A percentile compares a stretch with the other conserved stretches of the same genome.
These are phyloP conservation scores for Fonsecaea nubica DNA, from an alignment of 2,329 filamentous ascomycete species.

Conservation along the genomic window DNA sequence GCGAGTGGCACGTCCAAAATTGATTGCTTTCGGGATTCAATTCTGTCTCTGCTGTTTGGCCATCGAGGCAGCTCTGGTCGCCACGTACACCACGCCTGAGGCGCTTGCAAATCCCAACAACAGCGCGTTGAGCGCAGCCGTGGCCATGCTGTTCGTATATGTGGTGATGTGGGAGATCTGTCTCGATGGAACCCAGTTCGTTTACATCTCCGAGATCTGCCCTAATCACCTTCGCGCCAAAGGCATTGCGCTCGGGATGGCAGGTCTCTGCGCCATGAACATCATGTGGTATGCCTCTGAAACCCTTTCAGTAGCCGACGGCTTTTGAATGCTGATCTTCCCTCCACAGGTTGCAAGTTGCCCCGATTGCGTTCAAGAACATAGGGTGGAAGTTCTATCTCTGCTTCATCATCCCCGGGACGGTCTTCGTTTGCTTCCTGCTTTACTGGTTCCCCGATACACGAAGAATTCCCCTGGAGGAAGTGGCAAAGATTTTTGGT, in stretches of 20 bases:
- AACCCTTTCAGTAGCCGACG: not conserved
- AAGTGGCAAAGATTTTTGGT: conserved; percentile 42
- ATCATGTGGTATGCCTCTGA: conserved; percentile 37
- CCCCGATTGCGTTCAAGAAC: conserved; percentile 43
- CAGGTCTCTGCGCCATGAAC: conserved; percentile 27
- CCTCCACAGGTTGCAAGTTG: conserved; percentile 36
- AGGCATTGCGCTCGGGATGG: conserved; percentile 20
- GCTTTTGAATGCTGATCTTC: not conserved
- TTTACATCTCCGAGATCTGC: conserved; percentile 28
- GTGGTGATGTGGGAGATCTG: conserved; percentile 9
- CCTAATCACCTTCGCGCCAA: conserved; percentile 28
- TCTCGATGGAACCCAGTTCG: conserved; percentile 30
- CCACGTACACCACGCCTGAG: conserved; percentile 21
- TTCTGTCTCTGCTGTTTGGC: conserved; percentile 16
- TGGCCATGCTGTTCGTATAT: conserved; percentile 67
- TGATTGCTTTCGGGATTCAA: conserved; percentile 38
- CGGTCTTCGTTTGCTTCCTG: conserved; percentile 1
- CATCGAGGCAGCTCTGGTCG: conserved; percentile 26
- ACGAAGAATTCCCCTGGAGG: conserved; percentile 43
- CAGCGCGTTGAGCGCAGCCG: conserved; percentile 18
- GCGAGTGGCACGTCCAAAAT: conserved; percentile 35
- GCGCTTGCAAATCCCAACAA: conserved; percentile 18
- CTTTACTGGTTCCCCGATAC: conserved; percentile 41
- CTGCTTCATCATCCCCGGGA: conserved; percentile 33
- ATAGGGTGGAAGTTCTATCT: conserved; percentile 46